Base-by-base conservation (phyloP, 805 yeast genomes). In the Lipomyces anomalus region DNA sequence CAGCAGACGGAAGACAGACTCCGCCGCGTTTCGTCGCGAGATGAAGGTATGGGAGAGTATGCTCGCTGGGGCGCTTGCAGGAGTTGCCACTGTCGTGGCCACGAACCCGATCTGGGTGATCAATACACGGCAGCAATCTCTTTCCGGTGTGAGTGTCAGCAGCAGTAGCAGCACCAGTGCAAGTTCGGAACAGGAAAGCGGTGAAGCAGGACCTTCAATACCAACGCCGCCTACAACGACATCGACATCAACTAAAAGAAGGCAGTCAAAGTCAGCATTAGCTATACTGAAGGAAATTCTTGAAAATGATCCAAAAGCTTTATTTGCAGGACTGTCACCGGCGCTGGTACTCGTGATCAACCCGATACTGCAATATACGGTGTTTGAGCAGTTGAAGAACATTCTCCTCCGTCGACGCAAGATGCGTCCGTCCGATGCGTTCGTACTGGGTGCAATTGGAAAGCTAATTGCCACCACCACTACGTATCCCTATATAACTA, bases 361-460 rank as follows among this genome's bases (percentile, higher is more conserved):
- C 64, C 97, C 97, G 34, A 82, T 89, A 49, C 80, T 89, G 54
- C 96, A 89, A 66, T 89, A 88, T 69, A 85, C 96, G 40, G 77
- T 87, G 38, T 89, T 83, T 64, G 97, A 89, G 67, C 95, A 88
- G 65, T 64, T 85, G 58, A 81, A 82, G 61, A 85, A 84, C 56
- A 56, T 73, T 17, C 71, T 88, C 16, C 70, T 79, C 43, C 77
- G 73, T 46, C 70, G 67, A 33, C 74, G 78, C 35, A 77, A 80
- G 42, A 62, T 67, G 43, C 75, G 83, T 4, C 78, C 95, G 3
- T 55, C 73, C 26, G 87, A 87, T 66, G 95, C 95, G 3, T 84
- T 89, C 59, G 66, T 84, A 52, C 71, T 88, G 48, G 97, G 97
- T 22, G 95, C 96, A 1, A 62, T 89, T 35, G 94, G 95, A 22